phyloP scores from a whole-genome alignment of 169 alveolate genomes.

The Eimeria praecox region DNA sequence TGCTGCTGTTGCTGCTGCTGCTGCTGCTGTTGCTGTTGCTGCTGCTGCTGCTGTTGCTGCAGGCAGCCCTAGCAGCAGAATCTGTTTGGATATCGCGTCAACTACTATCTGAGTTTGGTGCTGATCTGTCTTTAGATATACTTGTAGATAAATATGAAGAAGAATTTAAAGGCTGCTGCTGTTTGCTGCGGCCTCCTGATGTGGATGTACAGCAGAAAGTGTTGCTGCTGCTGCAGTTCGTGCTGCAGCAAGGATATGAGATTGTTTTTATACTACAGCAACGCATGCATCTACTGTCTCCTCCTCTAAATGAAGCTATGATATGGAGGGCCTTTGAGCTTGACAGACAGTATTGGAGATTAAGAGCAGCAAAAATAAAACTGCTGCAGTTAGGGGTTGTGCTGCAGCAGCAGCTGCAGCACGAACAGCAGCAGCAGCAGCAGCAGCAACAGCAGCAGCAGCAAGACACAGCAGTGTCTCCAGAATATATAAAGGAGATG shows the following conservation, averaged over 20 bases:
- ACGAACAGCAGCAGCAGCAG: slow-evolving; percentile 38
- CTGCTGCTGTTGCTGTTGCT: no score
- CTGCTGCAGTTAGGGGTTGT: slow-evolving; percentile 26
- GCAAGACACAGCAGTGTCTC: neutral
- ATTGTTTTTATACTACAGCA: slow-evolving; percentile 89
- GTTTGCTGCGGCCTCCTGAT: slow-evolving; percentile 49
- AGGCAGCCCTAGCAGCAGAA: slow-evolving; percentile 68
- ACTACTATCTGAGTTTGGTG: slow-evolving; percentile 18
- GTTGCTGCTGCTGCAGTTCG: slow-evolving; percentile 86
- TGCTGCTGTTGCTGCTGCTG: neutral
- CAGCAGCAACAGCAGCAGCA: slow-evolving; percentile 47
- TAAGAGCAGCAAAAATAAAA: slow-evolving; percentile 3
- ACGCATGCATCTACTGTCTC: slow-evolving; percentile 88
- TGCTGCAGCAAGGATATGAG: slow-evolving; percentile 88
- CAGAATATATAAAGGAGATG: neutral
- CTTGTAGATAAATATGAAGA: slow-evolving; percentile 27
- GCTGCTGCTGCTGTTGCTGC: slow-evolving; percentile 18
- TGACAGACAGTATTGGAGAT: slow-evolving; percentile 79
- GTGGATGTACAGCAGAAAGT: slow-evolving; percentile 32
- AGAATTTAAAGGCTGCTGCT: slow-evolving; percentile 20
- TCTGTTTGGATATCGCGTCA: slow-evolving; percentile 34
- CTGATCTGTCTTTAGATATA: neutral
- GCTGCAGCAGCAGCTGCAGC: slow-evolving; percentile 68
- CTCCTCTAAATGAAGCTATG: slow-evolving; percentile 89
- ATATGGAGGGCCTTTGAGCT: slow-evolving; percentile 90